Evolutionary conservation across 2,329 filamentous ascomycete species (phyloP), one percentile per base, ranked within the genome.

Genomic region (Scedosporium minutisporum): DNA sequence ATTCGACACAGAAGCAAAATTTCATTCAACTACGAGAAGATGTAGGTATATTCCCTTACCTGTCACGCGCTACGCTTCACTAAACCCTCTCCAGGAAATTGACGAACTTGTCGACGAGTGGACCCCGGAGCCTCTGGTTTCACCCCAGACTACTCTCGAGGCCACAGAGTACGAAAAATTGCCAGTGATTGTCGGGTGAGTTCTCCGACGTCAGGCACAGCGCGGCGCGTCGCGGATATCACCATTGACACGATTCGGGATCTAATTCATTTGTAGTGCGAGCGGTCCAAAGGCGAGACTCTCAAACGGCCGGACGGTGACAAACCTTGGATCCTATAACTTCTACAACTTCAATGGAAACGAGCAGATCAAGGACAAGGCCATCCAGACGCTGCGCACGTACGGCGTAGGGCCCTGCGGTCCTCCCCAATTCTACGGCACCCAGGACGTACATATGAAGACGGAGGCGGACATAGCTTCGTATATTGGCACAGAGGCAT

Each of bases 371-470:
- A 96, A 96, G 71, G 92, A 97, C 69, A 96, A 96, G 74, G 95
- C 93, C 1, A 92, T 99, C 65, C 88, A 93, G 74, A 96, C 93
- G 0, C 83, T 99, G 46, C 90, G 93, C 64, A 96, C 90, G 21
- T 99, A 99, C 70, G 95, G 95, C 63, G 96, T 99, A 48, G 96
- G 95, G 7, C 93, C 95, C 63, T 99, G 95, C 73, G 95, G 95
- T 21, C 95, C 95, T 18, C 95, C 95, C 5, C 93, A 96, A 66
- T 99, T 99, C 78, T 99, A 99, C 77, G 95, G 93, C 67, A 99
- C 92, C 38, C 93, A 97, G 74, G 95, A 99, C 76, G 93, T 97
- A 57, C 95, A 99, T 75, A 93, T 97, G 85, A 95, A 96, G 79
- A 92, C 91, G 16, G 95, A 99, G 77, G 86, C 90, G 63, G 93